These are phyloP conservation scores for Casaregolazyma lundiana DNA, from an alignment of 1,139 yeast species.

Conservation along the genomic window DNA sequence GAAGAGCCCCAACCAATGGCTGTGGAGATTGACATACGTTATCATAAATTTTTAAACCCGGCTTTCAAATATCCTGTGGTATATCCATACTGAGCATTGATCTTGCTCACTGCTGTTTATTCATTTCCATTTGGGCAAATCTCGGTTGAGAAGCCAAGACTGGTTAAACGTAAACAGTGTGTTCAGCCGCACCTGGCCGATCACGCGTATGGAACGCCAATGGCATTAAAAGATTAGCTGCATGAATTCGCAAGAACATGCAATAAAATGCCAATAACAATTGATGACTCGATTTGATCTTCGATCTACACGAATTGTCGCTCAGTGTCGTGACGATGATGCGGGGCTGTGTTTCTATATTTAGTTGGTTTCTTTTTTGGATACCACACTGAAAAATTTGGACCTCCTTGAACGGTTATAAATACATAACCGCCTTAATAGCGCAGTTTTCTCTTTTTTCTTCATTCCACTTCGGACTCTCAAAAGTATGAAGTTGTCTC, in stretches of 20 bases:
- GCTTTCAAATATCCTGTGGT: neutral
- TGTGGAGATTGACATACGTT: too few species aligned
- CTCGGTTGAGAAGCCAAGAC: neutral
- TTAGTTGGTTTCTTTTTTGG: neutral
- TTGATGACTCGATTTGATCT: too few species aligned
- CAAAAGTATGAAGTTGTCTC: conserved; percentile 7
- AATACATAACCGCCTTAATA: neutral
- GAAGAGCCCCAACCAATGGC: too few species aligned
- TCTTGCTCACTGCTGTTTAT: neutral
- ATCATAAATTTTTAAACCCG: too few species aligned
- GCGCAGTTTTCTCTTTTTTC: neutral
- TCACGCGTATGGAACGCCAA: neutral
- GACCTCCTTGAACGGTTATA: neutral
- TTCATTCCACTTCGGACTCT: neutral
- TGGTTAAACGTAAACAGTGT: neutral
- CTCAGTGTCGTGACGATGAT: neutral
- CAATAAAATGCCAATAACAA: neutral
- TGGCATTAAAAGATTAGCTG: too few species aligned
- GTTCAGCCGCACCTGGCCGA: conserved; percentile 1
- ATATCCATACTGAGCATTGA: neutral
- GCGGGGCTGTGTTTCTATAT: neutral
- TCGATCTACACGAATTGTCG: too few species aligned
- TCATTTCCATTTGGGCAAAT: neutral
- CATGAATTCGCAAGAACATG: too few species aligned
- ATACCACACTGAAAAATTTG: too few species aligned